Evolutionary conservation across 345 rosid species (phyloP), one percentile per base, ranked within the genome.

Genomic region (Lepidium didymum): DNA sequence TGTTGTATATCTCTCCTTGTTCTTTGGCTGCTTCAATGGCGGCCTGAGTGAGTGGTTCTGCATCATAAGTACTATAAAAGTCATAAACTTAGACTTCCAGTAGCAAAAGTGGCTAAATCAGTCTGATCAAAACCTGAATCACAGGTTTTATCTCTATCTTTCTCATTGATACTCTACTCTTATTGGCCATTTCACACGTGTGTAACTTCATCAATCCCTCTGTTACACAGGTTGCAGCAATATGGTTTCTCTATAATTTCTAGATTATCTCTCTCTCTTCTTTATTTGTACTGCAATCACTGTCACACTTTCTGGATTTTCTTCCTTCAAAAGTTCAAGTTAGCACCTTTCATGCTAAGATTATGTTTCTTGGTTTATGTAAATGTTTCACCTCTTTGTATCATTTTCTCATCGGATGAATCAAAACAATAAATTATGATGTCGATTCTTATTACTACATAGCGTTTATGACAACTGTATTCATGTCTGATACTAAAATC

Each of bases 311-410:
- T 70, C 61, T 52, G 62, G 16, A 14, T 18, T 9, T 50, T 7
- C 10, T 60, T 50, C 33, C 38, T 47, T 69, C 33, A 29, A 69
- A 69, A 47, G 64, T 46, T 18, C 31, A 68, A 46, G 65, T 57
- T 68, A 35, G 25, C 41, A 56, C 7, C 8, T 33, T 62, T 45
- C 41, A 36, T 62, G 67, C 41, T 36, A 53, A 36, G 16, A 56
- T 64, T 64, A 64, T 61, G 51, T 65, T 65, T 51, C 40, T 40
- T 70, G 61, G 59, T 61, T 61, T 34, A 21, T 70, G 74, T 41
- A 50, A 50, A 34, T 46, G 42, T 61, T 38, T 70, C 45, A 51
- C 27, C 46, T 34, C 38, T 61, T 61, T 70, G 40, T 55, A 62
- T 62, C 62, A n/a, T 62, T 37, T 34, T 46, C 13, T 62, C 68